A percentile compares a stretch with the other conserved stretches of the same genome.
phyloP scores from a whole-genome alignment of 805 yeast species.

The Wickerhamomyces ciferrii region DNA sequence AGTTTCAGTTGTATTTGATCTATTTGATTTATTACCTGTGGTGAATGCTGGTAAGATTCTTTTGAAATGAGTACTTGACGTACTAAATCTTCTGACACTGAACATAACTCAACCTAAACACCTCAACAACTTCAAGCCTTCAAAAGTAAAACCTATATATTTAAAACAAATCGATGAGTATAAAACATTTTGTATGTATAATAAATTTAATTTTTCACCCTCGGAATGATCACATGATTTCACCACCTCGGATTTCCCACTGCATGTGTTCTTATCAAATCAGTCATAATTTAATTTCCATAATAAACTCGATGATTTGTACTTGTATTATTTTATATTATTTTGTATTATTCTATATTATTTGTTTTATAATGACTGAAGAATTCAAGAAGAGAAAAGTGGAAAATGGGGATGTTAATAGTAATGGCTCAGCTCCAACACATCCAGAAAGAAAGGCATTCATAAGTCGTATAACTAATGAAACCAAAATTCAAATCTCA shows the following conservation, averaged over 20 bases:
- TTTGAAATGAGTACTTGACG: neutral
- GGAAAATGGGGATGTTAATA: no score
- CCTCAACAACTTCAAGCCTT: neutral
- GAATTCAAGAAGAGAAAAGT: neutral
- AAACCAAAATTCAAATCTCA: slow-evolving; percentile 87
- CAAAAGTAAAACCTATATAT: no score
- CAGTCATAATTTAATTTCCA: neutral
- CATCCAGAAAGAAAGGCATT: slow-evolving; percentile 27
- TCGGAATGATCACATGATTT: neutral
- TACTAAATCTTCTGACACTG: neutral
- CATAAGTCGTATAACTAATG: slow-evolving; percentile 70
- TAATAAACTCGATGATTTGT: no score
- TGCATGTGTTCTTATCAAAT: neutral
- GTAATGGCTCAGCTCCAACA: neutral
- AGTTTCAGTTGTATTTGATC: slow-evolving; percentile 4
- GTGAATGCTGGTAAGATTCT: slow-evolving; percentile 13
- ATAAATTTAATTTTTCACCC: slow-evolving; percentile 1
- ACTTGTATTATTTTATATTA: no score
- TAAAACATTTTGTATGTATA: no score
- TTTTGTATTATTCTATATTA: no score
- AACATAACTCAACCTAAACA: neutral
- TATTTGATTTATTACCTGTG: neutral
- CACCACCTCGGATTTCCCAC: no score
- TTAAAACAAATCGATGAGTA: no score
- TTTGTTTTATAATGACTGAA: neutral